A percentile compares a stretch with the other conserved stretches of the same genome.
Conservation (phyloP, 2,329 filamentous ascomycete species). For the Talaromyces sp. region DNA sequence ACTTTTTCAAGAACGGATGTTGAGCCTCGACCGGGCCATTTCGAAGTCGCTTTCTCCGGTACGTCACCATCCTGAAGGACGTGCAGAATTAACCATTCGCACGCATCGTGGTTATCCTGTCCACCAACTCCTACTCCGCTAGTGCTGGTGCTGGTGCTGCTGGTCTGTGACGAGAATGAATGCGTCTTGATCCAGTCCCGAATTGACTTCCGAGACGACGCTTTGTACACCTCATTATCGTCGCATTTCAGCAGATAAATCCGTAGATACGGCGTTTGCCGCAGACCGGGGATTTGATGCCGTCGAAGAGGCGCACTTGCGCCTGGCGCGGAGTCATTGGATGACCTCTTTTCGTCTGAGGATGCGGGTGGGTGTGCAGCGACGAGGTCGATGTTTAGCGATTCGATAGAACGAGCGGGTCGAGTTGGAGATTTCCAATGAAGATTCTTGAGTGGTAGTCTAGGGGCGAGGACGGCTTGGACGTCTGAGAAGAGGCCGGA, state of each 20-base stretch:
- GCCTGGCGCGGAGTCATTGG: conserved; percentile 35
- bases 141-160: conserved; percentile 10
- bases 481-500: conserved; percentile 81
- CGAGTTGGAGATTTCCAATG: conserved; percentile 96
- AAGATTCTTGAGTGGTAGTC: conserved; percentile 82
- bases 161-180: conserved; percentile 54
- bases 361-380: conserved; percentile 50
- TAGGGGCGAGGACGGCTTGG: conserved; percentile 70
- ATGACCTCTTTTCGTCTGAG: conserved; percentile 31
- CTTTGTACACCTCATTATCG: conserved; percentile 92
- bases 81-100: conserved; percentile 91
- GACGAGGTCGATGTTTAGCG: conserved; percentile 85
- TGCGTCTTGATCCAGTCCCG: conserved; percentile 88
- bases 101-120: conserved; percentile 92
- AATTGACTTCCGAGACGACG: conserved; percentile 69
- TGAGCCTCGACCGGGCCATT: conserved; percentile 74
- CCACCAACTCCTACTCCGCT: conserved; percentile 50
- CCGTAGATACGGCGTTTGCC: conserved; percentile 91
- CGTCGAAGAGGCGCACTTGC: conserved; percentile 53
- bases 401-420: conserved; percentile 87
- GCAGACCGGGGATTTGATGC: conserved; percentile 91
- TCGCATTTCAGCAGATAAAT: conserved; percentile 86
- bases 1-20: conserved; percentile 87
- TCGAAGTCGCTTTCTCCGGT: conserved; percentile 65
- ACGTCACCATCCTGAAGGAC: conserved; percentile 76